Evolutionary conservation across 192 early-diverging fungal species (phyloP).

Genomic region (Backusella tarrabulga): DNA sequence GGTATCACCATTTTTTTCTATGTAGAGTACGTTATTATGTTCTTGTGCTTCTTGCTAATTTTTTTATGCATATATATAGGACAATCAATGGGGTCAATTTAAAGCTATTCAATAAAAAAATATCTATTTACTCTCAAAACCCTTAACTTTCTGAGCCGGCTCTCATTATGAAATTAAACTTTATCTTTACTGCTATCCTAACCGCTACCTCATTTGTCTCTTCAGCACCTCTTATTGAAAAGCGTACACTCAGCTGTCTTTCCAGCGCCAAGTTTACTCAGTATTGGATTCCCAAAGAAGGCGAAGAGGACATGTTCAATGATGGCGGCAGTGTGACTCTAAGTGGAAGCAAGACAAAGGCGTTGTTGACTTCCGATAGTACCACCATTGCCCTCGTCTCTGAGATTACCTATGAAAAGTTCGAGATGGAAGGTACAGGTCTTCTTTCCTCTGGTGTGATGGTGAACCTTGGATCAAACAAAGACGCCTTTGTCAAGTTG

Average conservation of each 20-base stretch:
- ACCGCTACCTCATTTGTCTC: background rate
- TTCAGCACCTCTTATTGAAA: constrained; percentile 10
- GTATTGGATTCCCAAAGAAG: constrained; percentile 41
- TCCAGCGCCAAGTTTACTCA: constrained; percentile 18
- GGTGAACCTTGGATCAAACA: constrained; percentile 18
- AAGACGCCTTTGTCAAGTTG: constrained; percentile 13
- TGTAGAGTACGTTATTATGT: background rate
- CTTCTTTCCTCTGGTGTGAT: constrained; percentile 26
- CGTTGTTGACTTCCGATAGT: constrained; percentile 11
- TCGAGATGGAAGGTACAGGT: constrained; percentile 40
- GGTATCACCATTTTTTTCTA: background rate
- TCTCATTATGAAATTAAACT: background rate
- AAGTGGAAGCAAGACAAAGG: constrained; percentile 14
- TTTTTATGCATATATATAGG: background rate
- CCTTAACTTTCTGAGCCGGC: background rate
- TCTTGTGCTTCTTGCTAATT: background rate
- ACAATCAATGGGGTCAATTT: background rate
- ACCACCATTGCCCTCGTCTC: constrained; percentile 27
- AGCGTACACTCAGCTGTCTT: background rate
- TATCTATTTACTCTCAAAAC: background rate
- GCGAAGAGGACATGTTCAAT: constrained; percentile 35
- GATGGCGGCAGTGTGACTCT: constrained; percentile 23
- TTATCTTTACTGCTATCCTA: background rate
- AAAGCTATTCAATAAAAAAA: background rate
- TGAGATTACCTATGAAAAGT: constrained; percentile 33